Evolutionary conservation across 2,329 filamentous ascomycete genomes (phyloP), one percentile per base, ranked within the genome.

Genomic region (Dothideomycetes sp.): DNA sequence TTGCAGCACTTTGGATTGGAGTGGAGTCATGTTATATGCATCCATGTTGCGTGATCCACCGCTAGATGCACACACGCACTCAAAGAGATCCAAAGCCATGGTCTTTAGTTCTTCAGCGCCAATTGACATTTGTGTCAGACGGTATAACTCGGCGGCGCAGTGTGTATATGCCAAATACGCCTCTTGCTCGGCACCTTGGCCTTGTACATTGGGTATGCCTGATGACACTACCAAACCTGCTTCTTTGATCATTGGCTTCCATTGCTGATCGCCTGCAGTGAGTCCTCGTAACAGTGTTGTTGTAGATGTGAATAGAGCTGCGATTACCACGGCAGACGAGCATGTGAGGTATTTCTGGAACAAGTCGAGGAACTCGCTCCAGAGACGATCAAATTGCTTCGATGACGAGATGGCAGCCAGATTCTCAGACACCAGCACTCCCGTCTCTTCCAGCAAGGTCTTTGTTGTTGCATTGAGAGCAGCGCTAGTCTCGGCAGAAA

Each of bases 101-200:
- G 69, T 72, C 31, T 70, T 65, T 7, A 87, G 75, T 34, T 74
- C 72, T 3, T 77, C 68, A 0, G 75, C 64, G 8, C 72, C 72
- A 15, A 94, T 64, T 12, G 76, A 72, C 5, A 68, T 62, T 42
- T 80, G 71, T 35, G 86, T 75, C 4, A 95, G 71, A 1, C 77
- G 73, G 53, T 94, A 94, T 1, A 96, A 70, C 49, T 91, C 80
- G 41, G 77, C 69, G 31, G 91, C 73, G 1, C 82, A 73, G 16
- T 79, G 72, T 1, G 91, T 74, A 62, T 94, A 95, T n/a, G 87
- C 83, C 19, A 84, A 65, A n/a, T 89, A 73, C 9, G 84, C 87
- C 41, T 80, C 79, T 54, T 94, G 85, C 48, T 91, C 93, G 10
- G 54, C 54, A 12, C 42, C 39, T 16, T 47, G 44, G 12, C 45